These are phyloP conservation scores for Halenospora varia DNA, from an alignment of 495 filamentous ascomycete genomes.

Conservation along the genomic window DNA sequence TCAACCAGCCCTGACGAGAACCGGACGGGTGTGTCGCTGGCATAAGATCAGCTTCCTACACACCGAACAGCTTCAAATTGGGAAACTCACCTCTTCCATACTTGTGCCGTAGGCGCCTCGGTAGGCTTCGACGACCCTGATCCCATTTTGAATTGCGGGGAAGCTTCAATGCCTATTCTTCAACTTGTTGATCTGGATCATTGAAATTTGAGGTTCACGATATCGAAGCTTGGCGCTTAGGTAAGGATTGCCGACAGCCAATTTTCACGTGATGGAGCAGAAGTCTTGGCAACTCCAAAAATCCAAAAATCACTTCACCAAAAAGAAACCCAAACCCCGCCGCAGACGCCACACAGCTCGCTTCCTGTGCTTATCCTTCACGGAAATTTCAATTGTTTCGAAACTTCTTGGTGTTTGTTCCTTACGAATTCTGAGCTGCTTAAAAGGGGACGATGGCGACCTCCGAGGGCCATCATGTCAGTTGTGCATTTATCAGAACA, in stretches of 20 bases:
- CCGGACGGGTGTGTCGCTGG: conserved; percentile 75
- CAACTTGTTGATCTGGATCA: not conserved
- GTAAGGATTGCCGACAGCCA: not conserved
- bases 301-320: no score
- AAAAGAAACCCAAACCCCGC: not conserved
- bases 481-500: not conserved
- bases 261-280: not conserved
- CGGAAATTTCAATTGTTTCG: not conserved
- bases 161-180: conserved; percentile 19
- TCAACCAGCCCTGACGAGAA: conserved; percentile 84
- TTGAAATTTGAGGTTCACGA: conserved; percentile 1
- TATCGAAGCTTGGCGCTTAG: not conserved
- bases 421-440: no score
- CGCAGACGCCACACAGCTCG: no score
- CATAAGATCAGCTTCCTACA: not conserved
- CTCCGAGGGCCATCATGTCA: no score
- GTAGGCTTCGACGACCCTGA: conserved; percentile 22
- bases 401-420: not conserved
- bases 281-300: not conserved
- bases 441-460: no score
- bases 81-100: conserved; percentile 24
- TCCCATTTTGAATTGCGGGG: conserved; percentile 23
- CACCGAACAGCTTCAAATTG: not conserved
- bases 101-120: conserved; percentile 15
- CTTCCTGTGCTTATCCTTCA: not conserved